Conservation (phyloP, 805 yeast species). For the Metschnikowia cerradonensis region DNA sequence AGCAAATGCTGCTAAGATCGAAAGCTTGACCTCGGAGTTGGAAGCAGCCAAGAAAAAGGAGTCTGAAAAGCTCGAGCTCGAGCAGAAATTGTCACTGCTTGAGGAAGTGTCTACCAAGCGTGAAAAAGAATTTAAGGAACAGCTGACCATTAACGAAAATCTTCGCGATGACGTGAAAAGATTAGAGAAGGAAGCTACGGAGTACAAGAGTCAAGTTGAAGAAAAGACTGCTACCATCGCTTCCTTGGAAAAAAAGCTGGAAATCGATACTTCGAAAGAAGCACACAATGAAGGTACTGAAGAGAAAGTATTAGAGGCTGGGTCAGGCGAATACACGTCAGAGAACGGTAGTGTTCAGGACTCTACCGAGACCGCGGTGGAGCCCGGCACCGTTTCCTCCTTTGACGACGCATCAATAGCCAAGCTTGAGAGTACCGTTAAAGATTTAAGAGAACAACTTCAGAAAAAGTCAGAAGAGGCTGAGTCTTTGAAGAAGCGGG, state of each 20-base stretch:
- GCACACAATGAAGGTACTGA: constrained; percentile 4
- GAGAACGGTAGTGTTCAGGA: background rate
- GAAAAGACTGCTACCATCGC: constrained; percentile 1
- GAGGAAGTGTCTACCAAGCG: background rate
- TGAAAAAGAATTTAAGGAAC: background rate
- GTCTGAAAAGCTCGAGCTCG: constrained; percentile 9
- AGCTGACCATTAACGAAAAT: background rate
- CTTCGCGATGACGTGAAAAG: constrained; percentile 6
- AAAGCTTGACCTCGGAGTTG: constrained; percentile 2
- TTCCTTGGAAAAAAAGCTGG: background rate
- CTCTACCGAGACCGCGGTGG: background rate
- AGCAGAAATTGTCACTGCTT: constrained; percentile 7
- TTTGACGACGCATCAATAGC: background rate
- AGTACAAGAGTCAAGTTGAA: constrained; percentile 3
- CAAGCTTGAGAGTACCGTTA: constrained; percentile 3
- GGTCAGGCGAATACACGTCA: background rate
- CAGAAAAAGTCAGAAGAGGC: constrained; percentile 4
- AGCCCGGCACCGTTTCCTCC: background rate
- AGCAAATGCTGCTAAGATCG: background rate
- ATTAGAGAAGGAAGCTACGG: background rate
- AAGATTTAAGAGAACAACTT: constrained; percentile 4
- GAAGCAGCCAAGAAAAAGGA: constrained; percentile 2
- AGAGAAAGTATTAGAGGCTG: constrained; percentile 1
- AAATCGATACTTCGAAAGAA: background rate
- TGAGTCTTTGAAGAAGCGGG: constrained; percentile 3